Base-by-base conservation (phyloP, 495 filamentous ascomycete genomes). In the Xylaria grammica region DNA sequence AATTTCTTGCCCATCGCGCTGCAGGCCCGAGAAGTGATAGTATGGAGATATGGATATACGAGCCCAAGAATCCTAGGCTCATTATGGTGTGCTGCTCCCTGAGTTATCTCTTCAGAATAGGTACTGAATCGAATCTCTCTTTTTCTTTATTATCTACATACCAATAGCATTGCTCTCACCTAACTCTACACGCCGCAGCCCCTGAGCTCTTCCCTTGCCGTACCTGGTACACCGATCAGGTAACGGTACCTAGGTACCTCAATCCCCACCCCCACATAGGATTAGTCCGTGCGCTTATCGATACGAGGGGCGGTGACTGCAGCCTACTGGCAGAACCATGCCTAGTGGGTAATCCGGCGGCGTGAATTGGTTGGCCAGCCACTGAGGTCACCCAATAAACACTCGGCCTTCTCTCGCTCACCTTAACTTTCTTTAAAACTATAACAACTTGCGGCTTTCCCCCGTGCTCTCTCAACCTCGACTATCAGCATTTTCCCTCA, bases 301-400 rank as follows among this genome's bases (percentile, higher is more conserved):
- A 60, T 60, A 52, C 8, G 13, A 44, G 55, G n/a, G 48, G 63
- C 42, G 52, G 60, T 61, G 32, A 55, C 24, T 3, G 48, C 46
- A n/a, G 36, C 32, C 10, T 46, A 17, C 27, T 50, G 65, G 50
- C 58, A 67, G 55, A 55, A 57, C 22, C 17, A 38, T 11, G 26
- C 42, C 53, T 50, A n/a, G 51, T 61, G 50, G 51, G 27, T 61
- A 59, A 45, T 59, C 17, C 15, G 45, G 45, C 63, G 49, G 44
- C 45, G 13, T 49, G 26, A 22, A 36, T 40, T 60, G 63, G 46
- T 48, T 65, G 52, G 45, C 30, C 53, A 2, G 49, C 60, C 34
- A 27, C 29, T 54, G 6, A 53, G 58, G 27, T 62, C 61, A 65
- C 30, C 46, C 52, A 58, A 59, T 49, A 67, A 67, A 62, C 61